Evolutionary conservation across 2,329 filamentous ascomycete species (phyloP).

Genomic region (Microcera coccophila): DNA sequence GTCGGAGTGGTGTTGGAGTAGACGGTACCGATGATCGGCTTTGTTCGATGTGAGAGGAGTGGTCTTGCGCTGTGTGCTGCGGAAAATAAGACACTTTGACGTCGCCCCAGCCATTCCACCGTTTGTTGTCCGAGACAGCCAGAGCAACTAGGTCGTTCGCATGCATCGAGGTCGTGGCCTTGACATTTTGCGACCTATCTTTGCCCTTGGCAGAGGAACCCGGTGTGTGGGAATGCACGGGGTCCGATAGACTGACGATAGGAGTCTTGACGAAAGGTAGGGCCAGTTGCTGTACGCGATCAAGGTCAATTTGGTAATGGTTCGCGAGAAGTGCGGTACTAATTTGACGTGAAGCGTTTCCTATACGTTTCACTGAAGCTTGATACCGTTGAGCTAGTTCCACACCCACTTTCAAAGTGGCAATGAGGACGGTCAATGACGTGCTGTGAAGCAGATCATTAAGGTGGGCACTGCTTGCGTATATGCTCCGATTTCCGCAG

Average conservation of each 20-base stretch:
- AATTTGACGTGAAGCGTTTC: constrained; percentile 61
- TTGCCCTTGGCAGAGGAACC: constrained; percentile 67
- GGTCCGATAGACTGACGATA: constrained; percentile 48
- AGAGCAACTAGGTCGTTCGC: constrained; percentile 82
- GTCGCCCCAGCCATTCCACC: constrained; percentile 76
- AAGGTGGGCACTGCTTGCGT: constrained; percentile 86
- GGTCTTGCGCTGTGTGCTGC: constrained; percentile 27
- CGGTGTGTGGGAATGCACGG: constrained; percentile 50
- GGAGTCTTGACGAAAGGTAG: constrained; percentile 75
- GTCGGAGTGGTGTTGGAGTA: constrained; percentile 72
- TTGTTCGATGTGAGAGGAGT: constrained; percentile 20
- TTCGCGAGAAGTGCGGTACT: constrained; percentile 72
- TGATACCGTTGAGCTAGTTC: constrained; percentile 91
- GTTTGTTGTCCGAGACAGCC: constrained; percentile 54
- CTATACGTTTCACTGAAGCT: constrained; percentile 74
- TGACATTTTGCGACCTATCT: constrained; percentile 56
- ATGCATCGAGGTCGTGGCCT: constrained; percentile 58
- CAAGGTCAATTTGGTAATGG: constrained; percentile 76
- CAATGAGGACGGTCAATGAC: constrained; percentile 71
- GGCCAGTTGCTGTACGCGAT: constrained; percentile 80
- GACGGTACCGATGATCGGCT: constrained; percentile 50
- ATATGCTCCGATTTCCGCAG: constrained; percentile 94
- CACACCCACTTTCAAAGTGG: constrained; percentile 74
- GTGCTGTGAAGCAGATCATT: constrained; percentile 87
- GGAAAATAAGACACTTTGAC: constrained; percentile 79